Conservation (phyloP, 1,139 yeast species). For the Trichomonascaceae sp. region DNA sequence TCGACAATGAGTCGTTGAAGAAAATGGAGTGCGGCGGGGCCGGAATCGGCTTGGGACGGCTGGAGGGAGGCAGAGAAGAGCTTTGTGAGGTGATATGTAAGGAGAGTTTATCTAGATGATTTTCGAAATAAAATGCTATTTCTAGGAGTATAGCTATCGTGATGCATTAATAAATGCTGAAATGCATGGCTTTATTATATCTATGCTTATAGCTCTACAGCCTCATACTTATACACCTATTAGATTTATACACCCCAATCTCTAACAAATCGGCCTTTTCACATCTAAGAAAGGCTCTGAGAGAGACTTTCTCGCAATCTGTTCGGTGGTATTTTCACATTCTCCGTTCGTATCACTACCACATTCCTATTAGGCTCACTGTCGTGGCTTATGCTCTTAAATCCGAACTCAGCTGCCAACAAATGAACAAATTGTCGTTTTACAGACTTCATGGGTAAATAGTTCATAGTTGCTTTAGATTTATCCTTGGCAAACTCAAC, state of each 20-base stretch:
- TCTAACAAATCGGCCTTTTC: neutral
- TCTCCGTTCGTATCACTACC: constrained; percentile 37
- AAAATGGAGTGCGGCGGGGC: neutral
- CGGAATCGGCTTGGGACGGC: neutral
- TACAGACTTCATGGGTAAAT: constrained; percentile 64
- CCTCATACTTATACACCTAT: too few relatives aligned
- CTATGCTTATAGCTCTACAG: too few relatives aligned
- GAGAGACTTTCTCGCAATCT: constrained; percentile 15
- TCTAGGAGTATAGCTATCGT: too few relatives aligned
- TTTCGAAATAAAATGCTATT: too few relatives aligned
- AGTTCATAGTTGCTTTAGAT: constrained; percentile 43
- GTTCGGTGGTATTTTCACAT: constrained; percentile 17
- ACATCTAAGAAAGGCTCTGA: constrained; percentile 9
- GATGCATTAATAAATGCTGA: too few relatives aligned
- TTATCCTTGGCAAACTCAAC: constrained; percentile 42
- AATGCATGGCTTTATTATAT: too few relatives aligned
- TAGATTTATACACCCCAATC: neutral
- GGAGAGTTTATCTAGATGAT: neutral
- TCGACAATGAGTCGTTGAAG: neutral
- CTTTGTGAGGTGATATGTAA: neutral
- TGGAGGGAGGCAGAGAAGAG: neutral
- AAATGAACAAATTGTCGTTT: constrained; percentile 71
- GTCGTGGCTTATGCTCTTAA: constrained; percentile 72
- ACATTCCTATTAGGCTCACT: constrained; percentile 75
- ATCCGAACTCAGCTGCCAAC: constrained; percentile 51